Evolutionary conservation across 306 rosid genomes (phyloP).

Genomic region (Fagus sylvatica): DNA sequence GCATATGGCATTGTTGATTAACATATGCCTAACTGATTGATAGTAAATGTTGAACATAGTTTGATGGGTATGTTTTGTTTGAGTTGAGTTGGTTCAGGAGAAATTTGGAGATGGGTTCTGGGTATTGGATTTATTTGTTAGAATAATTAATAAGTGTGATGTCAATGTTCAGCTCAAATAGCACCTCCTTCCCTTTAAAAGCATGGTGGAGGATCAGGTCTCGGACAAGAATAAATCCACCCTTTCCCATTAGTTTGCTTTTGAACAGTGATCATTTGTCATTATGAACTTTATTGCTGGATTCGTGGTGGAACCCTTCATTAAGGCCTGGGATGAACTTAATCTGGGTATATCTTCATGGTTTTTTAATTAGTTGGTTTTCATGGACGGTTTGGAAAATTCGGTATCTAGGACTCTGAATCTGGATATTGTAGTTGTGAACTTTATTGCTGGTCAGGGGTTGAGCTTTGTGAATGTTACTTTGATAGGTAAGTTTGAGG

Average conservation of each 20-base stretch:
- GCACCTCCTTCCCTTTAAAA: too few species aligned
- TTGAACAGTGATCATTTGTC: too few species aligned
- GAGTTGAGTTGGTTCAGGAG: not conserved
- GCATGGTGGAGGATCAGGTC: too few species aligned
- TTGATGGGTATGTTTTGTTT: not conserved
- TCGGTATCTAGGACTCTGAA: not conserved
- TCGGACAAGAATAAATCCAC: too few species aligned
- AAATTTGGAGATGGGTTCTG: conserved; percentile 14
- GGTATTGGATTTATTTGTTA: not conserved
- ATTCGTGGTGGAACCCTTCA: not conserved
- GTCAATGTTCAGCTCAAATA: not conserved
- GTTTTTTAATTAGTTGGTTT: not conserved
- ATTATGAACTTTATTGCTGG: not conserved
- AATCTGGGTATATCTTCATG: not conserved
- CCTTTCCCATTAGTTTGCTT: too few species aligned
- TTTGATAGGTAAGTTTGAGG: not conserved
- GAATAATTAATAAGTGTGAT: not conserved
- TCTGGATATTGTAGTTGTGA: not conserved
- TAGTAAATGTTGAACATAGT: not conserved
- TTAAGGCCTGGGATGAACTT: not conserved
- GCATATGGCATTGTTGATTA: too few species aligned
- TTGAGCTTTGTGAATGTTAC: not conserved
- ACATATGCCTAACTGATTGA: too few species aligned
- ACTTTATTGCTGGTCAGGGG: not conserved
- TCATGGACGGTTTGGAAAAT: not conserved